Evolutionary conservation across 257 asterid genomes (phyloP), one percentile per base, ranked within the genome.

Genomic region (Capsicum baccatum): DNA sequence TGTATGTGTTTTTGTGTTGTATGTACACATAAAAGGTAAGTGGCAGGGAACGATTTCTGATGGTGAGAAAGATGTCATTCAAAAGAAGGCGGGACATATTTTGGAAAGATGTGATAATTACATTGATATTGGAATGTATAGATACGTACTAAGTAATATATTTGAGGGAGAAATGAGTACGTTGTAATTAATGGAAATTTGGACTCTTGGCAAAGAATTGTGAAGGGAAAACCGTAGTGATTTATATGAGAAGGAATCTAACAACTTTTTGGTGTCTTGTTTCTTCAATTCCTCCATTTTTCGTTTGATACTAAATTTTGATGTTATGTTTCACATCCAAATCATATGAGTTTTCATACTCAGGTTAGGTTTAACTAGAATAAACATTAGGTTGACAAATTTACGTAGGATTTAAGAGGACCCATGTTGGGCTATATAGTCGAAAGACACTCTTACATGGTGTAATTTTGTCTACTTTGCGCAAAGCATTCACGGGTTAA

Each of bases 111-210:
- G 48, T 26, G 81, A 52, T 26, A 13, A 63, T 52, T 76, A 48
- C 47, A 13, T 52, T 50, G 44, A 76, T 54, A 26, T 52, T 76
- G 63, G 26, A 76, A 52, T 76, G 59, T 76, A 14, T 52, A 52
- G 50, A 14, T 67, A 67, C 15, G 3, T 35, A 35, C 26, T 69
- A 15, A 62, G 68, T 62, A 62, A 42, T 69, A 69, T 26, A 16
- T 69, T 69, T 67, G 21, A 67, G 62, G 80, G 19, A 74, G 79
- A 71, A 21, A 71, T 71, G 56, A 47, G 79, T n/a, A n/a, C 58
- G n/a, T 10, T 71, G 79, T 50, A 71, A 47, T n/a, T 71, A 50
- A 71, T 17, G 79, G 79, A 71, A 71, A 33, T 50, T 35, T 74
- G 60, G 42, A 7, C 6, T 74, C 50, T 76, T 21, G 81, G 47